phyloP scores from a whole-genome alignment of 768 basidiomycete genomes.

The Boletus subcaerulescens region DNA sequence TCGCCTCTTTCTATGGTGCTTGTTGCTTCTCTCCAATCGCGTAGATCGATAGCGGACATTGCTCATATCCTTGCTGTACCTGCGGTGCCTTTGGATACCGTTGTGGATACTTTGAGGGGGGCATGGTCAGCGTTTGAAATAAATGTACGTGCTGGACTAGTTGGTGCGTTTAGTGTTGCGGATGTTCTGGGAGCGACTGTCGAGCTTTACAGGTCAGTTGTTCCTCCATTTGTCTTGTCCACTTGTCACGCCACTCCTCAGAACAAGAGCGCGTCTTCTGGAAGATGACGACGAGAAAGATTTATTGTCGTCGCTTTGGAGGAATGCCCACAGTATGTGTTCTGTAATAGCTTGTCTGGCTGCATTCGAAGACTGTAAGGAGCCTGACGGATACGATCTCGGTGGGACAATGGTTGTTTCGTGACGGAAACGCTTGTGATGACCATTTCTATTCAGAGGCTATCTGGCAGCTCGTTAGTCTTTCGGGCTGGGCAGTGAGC shows the following conservation, averaged over 20 bases:
- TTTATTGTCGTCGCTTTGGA: constrained; percentile 47
- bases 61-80: constrained; percentile 51
- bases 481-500: constrained; percentile 59
- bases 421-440: not conserved
- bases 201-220: constrained; percentile 35
- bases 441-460: constrained; percentile 44
- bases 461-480: constrained; percentile 67
- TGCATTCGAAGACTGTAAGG: constrained; percentile 67
- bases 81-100: constrained; percentile 38
- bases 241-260: constrained; percentile 17
- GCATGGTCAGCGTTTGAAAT: constrained; percentile 46
- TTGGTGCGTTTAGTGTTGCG: constrained; percentile 37
- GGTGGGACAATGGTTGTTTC: constrained; percentile 36
- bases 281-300: constrained; percentile 37
- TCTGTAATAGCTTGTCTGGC: constrained; percentile 56
- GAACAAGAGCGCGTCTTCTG: constrained; percentile 31
- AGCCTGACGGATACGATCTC: constrained; percentile 59
- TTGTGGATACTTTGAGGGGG: constrained; percentile 46
- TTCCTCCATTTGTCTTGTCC: not conserved
- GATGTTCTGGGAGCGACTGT: constrained; percentile 52
- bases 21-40: constrained; percentile 45
- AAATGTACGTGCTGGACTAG: constrained; percentile 36
- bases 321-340: constrained; percentile 63
- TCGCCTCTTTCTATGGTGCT: constrained; percentile 25
- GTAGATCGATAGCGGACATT: constrained; percentile 57